Base-by-base conservation (phyloP, 805 yeast species). In the Myxozyma mucilagina region DNA sequence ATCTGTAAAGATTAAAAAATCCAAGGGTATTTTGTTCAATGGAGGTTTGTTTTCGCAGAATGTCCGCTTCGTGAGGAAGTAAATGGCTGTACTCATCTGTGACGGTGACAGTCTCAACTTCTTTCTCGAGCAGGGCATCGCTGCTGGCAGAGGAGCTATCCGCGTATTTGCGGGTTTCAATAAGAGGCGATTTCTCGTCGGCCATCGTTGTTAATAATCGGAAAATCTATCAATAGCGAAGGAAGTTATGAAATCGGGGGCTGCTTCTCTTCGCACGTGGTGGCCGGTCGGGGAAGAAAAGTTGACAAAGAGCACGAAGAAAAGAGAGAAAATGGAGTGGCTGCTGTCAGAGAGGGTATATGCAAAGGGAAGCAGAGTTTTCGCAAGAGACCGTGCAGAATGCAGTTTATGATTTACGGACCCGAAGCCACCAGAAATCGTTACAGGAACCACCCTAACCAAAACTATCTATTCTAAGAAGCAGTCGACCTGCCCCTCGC, bases 1-100 rank as follows among this genome's bases (percentile, higher is more conserved):
- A 77, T 36, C 75, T 65, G 63, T 68, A 77, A 29, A 76, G 60
- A 51, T 71, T 65, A 29, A 68, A 63, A 13, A 73, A 71, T 1
- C 61, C 59, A 3, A 67, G 64, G 11, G 65, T 47, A 6, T 54
- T 60, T 34, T 65, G 64, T 16, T 48, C 36, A n/a, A 62, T 42
- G 2, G 64, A 53, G 4, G 72, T 68, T 64, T 76, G 80, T n/a
- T 68, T 65, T 36, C 74, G 67, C 32, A 76, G 68, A 9, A 75
- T 66, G 13, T 50, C 68, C 1, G 72, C 75, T 35, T 74, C 79
- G 1, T 68, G 65, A 5, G 67, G 64, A 6, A 74, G 67, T n/a
- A 74, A 62, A 36, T 54, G 60, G 20, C 55, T 59, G 56, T 67
- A 74, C 45, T 61, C 65, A 47, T 61, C 65, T n/a, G 49, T 39